A percentile compares a stretch with the other conserved stretches of the same genome.
Evolutionary conservation across 305 asterid genomes (phyloP).

Genomic region (Andrographis paniculata): DNA sequence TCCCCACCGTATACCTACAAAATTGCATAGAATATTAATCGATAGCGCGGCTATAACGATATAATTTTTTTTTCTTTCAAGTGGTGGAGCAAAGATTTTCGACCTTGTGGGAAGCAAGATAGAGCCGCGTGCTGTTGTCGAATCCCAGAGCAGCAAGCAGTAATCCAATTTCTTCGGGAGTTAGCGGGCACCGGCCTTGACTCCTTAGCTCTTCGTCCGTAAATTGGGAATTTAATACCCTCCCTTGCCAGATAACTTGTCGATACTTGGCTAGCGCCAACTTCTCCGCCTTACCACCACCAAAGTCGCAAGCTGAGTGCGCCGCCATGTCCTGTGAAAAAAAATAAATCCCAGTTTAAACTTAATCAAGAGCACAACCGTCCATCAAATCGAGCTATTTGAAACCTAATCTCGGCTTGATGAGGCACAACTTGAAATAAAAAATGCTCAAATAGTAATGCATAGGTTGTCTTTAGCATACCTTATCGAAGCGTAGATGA

Average conservation of each 20-base stretch:
- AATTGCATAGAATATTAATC: no score
- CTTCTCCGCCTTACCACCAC: conserved; percentile 97
- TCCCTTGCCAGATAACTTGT: conserved; percentile 95
- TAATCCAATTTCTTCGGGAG: conserved; percentile 96
- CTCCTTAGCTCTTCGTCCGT: conserved; percentile 95
- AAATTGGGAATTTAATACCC: conserved; percentile 90
- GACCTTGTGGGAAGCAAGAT: conserved; percentile 97
- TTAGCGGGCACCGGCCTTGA: conserved; percentile 90
- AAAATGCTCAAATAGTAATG: no score
- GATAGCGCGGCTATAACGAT: no score
- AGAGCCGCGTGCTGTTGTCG: conserved; percentile 73
- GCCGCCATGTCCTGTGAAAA: conserved; percentile 94
- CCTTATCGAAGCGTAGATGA: conserved; percentile 99
- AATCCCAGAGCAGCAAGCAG: conserved; percentile 92
- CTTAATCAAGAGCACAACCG: background rate
- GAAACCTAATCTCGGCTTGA: background rate
- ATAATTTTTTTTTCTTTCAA: no score
- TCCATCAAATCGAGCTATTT: background rate
- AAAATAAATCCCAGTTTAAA: background rate
- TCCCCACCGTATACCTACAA: conserved; percentile 95
- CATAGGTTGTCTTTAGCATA: no score
- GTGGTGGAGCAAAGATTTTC: no score
- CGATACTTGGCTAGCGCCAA: conserved; percentile 90
- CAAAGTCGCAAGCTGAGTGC: conserved; percentile 98
- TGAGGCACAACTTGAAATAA: background rate